A percentile compares a stretch with the other conserved stretches of the same genome.
Conservation (phyloP, 192 early-diverging fungal species). For the Coemansia sp. region DNA sequence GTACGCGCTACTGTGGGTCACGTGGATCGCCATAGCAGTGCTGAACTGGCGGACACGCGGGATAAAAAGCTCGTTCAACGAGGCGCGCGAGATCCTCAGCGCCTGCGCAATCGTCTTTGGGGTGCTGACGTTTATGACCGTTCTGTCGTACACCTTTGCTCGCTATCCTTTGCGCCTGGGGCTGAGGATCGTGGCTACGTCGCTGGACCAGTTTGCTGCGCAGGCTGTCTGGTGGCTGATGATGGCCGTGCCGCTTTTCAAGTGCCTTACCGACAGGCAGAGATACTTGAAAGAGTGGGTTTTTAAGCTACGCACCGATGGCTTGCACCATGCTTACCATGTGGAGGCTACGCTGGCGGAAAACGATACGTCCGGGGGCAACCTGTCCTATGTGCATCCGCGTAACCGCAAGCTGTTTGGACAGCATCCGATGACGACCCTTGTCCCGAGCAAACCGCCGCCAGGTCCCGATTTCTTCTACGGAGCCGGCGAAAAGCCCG, state of each 20-base stretch:
- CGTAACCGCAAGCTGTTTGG: neutral
- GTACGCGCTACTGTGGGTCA: slow-evolving; percentile 36
- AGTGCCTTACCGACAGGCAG: slow-evolving; percentile 20
- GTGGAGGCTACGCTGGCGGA: neutral
- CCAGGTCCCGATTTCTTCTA: neutral
- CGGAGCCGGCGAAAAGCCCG: neutral
- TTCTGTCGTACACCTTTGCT: slow-evolving; percentile 29
- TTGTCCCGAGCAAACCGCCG: neutral
- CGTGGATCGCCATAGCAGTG: slow-evolving; percentile 23
- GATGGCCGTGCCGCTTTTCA: slow-evolving; percentile 31
- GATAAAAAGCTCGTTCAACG: slow-evolving; percentile 52
- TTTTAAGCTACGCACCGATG: slow-evolving; percentile 22
- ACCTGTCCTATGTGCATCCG: neutral
- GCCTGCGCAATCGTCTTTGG: slow-evolving; percentile 29
- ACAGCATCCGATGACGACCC: neutral
- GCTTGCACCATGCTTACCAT: slow-evolving; percentile 31
- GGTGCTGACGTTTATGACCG: slow-evolving; percentile 27
- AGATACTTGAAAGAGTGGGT: slow-evolving; percentile 24
- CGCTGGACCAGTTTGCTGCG: slow-evolving; percentile 35
- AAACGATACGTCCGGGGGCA: neutral
- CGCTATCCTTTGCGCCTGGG: slow-evolving; percentile 12
- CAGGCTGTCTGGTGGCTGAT: slow-evolving; percentile 40
- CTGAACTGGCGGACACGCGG: slow-evolving; percentile 39
- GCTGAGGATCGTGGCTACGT: slow-evolving; percentile 30
- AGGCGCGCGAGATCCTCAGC: slow-evolving; percentile 34